Evolutionary conservation across 148 eudicot species (phyloP).

Genomic region (Silene conica): DNA sequence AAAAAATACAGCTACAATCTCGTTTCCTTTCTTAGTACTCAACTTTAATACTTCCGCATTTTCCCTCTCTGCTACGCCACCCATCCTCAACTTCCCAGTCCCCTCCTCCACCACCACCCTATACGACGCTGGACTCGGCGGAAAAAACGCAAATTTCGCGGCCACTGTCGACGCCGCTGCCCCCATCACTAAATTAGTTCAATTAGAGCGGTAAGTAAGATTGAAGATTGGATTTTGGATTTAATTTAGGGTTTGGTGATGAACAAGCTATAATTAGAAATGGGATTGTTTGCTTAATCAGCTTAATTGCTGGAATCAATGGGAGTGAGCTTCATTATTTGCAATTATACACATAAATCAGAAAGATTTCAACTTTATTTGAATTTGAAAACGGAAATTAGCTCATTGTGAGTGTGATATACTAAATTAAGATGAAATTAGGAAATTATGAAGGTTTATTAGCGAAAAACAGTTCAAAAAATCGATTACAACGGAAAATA

Average conservation of each 20-base stretch:
- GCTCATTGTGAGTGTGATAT: not conserved
- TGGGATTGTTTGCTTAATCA: too few relatives aligned
- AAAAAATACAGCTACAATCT: slow-evolving; percentile 39
- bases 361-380: not conserved
- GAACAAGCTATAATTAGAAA: too few relatives aligned
- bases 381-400: not conserved
- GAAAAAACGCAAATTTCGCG: slow-evolving; percentile 82
- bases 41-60: slow-evolving; percentile 33
- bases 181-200: slow-evolving; percentile 38
- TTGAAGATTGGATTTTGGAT: too few relatives aligned
- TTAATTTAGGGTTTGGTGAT: too few relatives aligned
- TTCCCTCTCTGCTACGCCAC: slow-evolving; percentile 33
- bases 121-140: slow-evolving; percentile 78
- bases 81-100: slow-evolving; percentile 38
- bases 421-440: not conserved
- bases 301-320: too few relatives aligned
- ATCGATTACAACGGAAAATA: not conserved
- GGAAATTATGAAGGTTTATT: not conserved
- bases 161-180: slow-evolving; percentile 78
- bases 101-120: slow-evolving; percentile 34
- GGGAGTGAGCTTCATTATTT: too few relatives aligned
- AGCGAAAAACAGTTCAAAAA: not conserved
- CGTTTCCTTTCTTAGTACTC: slow-evolving; percentile 38
- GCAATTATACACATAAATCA: not conserved
- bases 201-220: not conserved